phyloP scores from a whole-genome alignment of 345 rosid genomes.

The Syzygium aqueum region DNA sequence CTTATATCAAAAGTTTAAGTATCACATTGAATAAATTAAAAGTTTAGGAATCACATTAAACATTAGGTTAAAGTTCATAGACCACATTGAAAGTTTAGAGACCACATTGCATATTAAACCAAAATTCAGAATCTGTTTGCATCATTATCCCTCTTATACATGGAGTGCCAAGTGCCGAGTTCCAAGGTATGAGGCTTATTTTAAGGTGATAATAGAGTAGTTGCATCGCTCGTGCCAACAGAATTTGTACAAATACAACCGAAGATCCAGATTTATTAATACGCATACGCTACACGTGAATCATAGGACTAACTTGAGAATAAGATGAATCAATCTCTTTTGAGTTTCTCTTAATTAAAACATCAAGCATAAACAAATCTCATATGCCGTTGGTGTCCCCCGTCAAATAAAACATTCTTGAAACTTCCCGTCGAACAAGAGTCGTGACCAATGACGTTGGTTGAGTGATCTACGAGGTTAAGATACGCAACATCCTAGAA shows the following conservation, averaged over 20 bases:
- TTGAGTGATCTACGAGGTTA: neutral
- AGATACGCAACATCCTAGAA: neutral
- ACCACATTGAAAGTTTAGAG: no score
- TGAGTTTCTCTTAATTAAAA: neutral
- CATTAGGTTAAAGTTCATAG: no score
- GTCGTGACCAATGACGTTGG: neutral
- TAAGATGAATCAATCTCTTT: neutral
- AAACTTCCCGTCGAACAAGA: neutral
- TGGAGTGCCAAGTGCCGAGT: neutral
- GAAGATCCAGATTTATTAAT: neutral
- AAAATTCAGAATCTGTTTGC: no score
- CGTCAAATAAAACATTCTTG: neutral
- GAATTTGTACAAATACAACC: neutral
- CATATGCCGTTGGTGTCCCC: neutral
- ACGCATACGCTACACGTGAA: neutral
- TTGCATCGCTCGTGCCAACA: neutral
- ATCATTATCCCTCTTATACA: neutral
- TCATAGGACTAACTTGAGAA: neutral
- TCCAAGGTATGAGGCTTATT: neutral
- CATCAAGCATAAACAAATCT: neutral
- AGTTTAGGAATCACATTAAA: accelerated
- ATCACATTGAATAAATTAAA: neutral
- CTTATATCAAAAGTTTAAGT: neutral
- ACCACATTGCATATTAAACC: no score
- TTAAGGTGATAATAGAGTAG: neutral